These are phyloP conservation scores for Sambucus nigra DNA, from an alignment of 129 eudicot genomes.

Conservation along the genomic window DNA sequence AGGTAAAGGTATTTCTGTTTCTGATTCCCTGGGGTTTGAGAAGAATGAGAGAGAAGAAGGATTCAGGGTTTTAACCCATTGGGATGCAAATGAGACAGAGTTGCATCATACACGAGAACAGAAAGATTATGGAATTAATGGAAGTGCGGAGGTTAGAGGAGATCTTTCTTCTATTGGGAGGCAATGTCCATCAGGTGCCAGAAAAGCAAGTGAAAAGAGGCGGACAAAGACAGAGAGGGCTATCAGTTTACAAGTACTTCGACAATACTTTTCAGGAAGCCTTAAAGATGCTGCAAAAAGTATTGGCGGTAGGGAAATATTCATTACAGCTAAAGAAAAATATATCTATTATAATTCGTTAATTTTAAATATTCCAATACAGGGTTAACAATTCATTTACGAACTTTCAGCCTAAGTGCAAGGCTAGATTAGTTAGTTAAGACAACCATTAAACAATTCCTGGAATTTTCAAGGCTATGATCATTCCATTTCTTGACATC, in stretches of 20 bases:
- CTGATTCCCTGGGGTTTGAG: conserved; percentile 33
- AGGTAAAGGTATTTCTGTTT: conserved; percentile 45
- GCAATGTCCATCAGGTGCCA: no score
- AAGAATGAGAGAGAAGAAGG: conserved; percentile 13
- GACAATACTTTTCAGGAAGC: conserved; percentile 64
- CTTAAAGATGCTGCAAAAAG: conserved; percentile 64
- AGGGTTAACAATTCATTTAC: conserved; percentile 1
- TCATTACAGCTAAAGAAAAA: conserved; percentile 1
- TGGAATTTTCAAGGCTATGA: neutral
- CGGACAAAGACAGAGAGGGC: conserved; percentile 37
- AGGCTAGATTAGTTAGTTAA: conserved; percentile 2
- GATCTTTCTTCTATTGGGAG: no score
- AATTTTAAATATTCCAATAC: neutral
- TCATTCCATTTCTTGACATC: neutral
- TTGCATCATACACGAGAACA: neutral
- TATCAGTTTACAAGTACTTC: conserved; percentile 50
- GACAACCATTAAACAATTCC: conserved; percentile 1
- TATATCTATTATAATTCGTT: neutral
- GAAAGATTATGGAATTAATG: conserved; percentile 13
- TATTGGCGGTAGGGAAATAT: conserved; percentile 42
- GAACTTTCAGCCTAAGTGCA: neutral
- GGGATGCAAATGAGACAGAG: conserved; percentile 16
- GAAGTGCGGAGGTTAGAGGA: neutral
- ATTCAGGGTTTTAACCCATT: no score
- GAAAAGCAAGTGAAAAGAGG: conserved; percentile 25